Percentiles rank a stretch among this genome's conserved stretches.
These are phyloP conservation scores for Neoscytalidium dimidiatum DNA, from an alignment of 2,329 filamentous ascomycete genomes.

Conservation along the genomic window DNA sequence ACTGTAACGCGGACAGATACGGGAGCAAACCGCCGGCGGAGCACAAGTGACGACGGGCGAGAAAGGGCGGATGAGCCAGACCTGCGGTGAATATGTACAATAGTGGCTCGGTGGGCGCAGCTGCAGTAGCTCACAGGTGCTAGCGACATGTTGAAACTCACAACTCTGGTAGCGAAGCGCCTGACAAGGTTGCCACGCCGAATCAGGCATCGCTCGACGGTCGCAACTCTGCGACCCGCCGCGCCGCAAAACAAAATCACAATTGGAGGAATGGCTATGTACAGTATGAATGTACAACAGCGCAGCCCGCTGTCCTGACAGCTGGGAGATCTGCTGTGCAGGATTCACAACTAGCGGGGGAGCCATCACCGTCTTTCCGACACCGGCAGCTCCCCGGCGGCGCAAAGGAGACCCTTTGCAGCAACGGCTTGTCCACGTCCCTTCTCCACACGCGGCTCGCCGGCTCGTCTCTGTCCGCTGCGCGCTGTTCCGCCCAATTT, in stretches of 20 bases:
- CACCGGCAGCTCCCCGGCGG: neutral
- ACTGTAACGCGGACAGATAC: neutral
- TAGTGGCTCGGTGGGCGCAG: neutral
- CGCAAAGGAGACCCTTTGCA: neutral
- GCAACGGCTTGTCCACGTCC: neutral
- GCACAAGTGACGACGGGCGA: no score
- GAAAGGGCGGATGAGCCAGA: no score
- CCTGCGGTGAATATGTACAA: no score
- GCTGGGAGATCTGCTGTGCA: no score
- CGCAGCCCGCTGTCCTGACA: no score
- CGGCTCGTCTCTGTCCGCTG: neutral
- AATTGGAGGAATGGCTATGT: no score
- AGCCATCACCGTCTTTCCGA: neutral
- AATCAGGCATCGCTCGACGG: neutral
- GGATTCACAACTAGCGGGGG: neutral
- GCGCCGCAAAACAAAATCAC: neutral
- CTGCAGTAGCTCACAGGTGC: neutral
- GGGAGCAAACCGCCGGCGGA: no score
- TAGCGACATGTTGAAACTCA: slow-evolving; percentile 1
- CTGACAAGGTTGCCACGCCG: neutral
- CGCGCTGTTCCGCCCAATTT: neutral
- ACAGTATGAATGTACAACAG: no score
- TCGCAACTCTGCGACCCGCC: neutral
- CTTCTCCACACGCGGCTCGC: neutral
- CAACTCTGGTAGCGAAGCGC: neutral